These are phyloP conservation scores for Globisporangium yorkense DNA, from an alignment of 352 stramenopile species.

Conservation along the genomic window DNA sequence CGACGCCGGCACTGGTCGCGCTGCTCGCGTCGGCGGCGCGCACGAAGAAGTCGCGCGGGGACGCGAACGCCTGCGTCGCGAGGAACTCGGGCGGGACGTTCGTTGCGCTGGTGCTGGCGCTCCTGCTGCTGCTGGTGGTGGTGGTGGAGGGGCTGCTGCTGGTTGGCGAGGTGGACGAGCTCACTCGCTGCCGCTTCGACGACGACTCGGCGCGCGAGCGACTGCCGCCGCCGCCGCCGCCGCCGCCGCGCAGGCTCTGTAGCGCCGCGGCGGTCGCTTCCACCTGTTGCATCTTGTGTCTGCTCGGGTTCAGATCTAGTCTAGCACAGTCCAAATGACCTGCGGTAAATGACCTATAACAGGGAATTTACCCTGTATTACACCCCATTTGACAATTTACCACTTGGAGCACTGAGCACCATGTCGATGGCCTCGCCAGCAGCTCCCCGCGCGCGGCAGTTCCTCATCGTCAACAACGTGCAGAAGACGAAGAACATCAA, in stretches of 20 bases:
- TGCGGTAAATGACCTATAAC: too few relatives aligned
- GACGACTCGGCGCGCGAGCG: background rate
- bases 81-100: slow-evolving; percentile 39
- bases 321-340: too few relatives aligned
- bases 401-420: too few relatives aligned
- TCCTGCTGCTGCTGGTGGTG: background rate
- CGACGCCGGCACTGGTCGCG: background rate
- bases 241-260: background rate
- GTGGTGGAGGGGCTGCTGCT: background rate
- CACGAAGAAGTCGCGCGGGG: slow-evolving; percentile 43
- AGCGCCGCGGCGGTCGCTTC: slow-evolving; percentile 4
- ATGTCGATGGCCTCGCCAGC: background rate
- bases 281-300: background rate
- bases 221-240: background rate
- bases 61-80: slow-evolving; percentile 36
- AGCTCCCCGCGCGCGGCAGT: slow-evolving; percentile 21
- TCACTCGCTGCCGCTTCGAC: background rate
- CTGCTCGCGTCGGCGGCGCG: background rate
- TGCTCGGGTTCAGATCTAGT: background rate
- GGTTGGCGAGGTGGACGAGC: background rate
- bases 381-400: too few relatives aligned
- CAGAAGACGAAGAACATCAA: slow-evolving; percentile 89
- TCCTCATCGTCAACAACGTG: slow-evolving; percentile 92
- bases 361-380: too few relatives aligned
- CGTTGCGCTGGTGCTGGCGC: slow-evolving; percentile 5